phyloP scores from a whole-genome alignment of 2,329 filamentous ascomycete genomes.

The Cytospora piceicola region DNA sequence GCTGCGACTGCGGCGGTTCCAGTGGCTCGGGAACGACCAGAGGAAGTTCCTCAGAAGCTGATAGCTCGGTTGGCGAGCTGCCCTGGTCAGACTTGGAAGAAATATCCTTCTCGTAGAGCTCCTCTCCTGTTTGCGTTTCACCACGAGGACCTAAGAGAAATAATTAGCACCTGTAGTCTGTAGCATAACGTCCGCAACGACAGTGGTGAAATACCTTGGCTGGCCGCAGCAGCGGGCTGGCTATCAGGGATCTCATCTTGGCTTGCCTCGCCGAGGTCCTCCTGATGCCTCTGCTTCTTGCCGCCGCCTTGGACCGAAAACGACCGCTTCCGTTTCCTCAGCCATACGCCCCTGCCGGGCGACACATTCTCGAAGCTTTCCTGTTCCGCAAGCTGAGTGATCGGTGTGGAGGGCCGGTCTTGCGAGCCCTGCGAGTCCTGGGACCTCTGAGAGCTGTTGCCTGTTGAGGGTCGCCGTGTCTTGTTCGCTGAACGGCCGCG shows the following conservation, averaged over 20 bases:
- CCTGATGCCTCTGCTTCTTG: slow-evolving; percentile 37
- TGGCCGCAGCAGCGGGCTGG: slow-evolving; percentile 28
- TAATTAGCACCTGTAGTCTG: background rate
- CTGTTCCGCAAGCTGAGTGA: slow-evolving; percentile 30
- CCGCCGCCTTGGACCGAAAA: slow-evolving; percentile 33
- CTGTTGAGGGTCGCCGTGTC: background rate
- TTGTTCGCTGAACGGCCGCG: slow-evolving; percentile 24
- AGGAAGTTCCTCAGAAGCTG: slow-evolving; percentile 12
- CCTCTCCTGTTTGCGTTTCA: slow-evolving; percentile 4
- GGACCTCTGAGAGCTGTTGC: slow-evolving; percentile 3
- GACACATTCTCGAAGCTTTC: slow-evolving; percentile 28
- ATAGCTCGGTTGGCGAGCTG: background rate
- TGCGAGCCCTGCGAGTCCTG: slow-evolving; percentile 30
- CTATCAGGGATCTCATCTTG: slow-evolving; percentile 33
- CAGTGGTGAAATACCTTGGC: slow-evolving; percentile 3
- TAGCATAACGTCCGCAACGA: background rate
- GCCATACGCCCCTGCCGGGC: slow-evolving; percentile 24
- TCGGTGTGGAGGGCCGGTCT: slow-evolving; percentile 27
- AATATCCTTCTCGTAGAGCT: slow-evolving; percentile 5
- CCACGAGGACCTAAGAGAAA: slow-evolving; percentile 3
- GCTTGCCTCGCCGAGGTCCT: slow-evolving; percentile 17
- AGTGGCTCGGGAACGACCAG: background rate
- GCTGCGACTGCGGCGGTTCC: background rate
- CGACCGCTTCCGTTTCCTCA: slow-evolving; percentile 39
- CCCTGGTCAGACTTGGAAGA: background rate